Base-by-base conservation (phyloP, 371 early-diverging fungal species). In the Mucor piriformis region DNA sequence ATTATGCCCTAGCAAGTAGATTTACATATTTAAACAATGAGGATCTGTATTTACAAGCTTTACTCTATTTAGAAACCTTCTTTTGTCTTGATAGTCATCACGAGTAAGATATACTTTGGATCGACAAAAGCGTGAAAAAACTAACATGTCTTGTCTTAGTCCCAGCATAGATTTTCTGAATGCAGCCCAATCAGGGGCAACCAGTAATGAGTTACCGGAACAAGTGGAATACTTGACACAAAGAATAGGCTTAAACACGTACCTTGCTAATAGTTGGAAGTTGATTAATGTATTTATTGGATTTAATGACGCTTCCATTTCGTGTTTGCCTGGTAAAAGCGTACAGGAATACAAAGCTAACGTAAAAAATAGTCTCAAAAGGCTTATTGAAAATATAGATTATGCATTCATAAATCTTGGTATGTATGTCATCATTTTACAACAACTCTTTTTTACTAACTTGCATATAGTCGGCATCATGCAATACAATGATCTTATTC, bases 141-240 rank as follows among this genome's bases (percentile, higher is more conserved):
- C 1, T 35, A 38, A 20, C 11, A 8, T 34, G 6, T 53, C 3
- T 35, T 18, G 32, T 33, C 35, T 6, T 42, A 59, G 63, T 37
- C 73, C 73, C 15, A 8, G 52, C 3, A 37, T 53, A 6, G 78
- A 77, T 56, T 34, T 40, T 4, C 37, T 81, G 12, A 76, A 81
- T 63, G 77, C 73, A 23, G 82, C 82, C 21, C 68, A 73, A 27
- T 66, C 77, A 40, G 64, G 67, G 21, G 66, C 70, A 20, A 69
- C 65, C n/a, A 66, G 69, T 27, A 24, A 32, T 21, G 54, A 54
- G 10, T 37, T 77, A 23, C 34, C 16, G 7, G 56, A 73, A 8
- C 74, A 77, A 59, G 67, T 70, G 1, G 44, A 71, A 12, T 77
- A 77, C n/a, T 27, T 77, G 7, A 54, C 60, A 23, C 35, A 69